Percentiles rank a stretch among this genome's conserved stretches.
These are phyloP conservation scores for Leccinum subtestaceum DNA, from an alignment of 768 basidiomycete genomes.

Conservation along the genomic window DNA sequence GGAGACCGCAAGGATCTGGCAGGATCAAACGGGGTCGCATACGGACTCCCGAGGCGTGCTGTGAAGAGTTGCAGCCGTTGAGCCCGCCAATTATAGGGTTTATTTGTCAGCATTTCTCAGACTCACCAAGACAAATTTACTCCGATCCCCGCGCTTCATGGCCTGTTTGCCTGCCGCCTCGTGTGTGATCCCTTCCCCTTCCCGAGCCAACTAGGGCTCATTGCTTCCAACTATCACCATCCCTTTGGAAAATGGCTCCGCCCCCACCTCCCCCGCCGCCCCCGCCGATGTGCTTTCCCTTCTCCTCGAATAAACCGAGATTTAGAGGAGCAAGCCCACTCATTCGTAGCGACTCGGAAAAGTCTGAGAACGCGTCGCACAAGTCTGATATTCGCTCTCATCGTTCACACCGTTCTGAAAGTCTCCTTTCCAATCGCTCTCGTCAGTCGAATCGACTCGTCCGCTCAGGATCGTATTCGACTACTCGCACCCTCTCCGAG, in stretches of 20 bases:
- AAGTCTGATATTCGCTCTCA: conserved; percentile 27
- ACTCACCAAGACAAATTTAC: conserved; percentile 25
- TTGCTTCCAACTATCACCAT: conserved; percentile 16
- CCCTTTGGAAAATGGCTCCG: conserved; percentile 43
- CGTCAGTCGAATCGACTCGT: conserved; percentile 29
- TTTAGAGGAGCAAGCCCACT: conserved; percentile 31
- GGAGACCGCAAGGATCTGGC: conserved; percentile 12
- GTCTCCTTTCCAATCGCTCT: conserved; percentile 22
- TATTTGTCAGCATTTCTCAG: conserved; percentile 29
- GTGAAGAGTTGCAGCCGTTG: conserved; percentile 2
- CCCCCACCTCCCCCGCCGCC: conserved; percentile 46
- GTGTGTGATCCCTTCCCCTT: conserved; percentile 22
- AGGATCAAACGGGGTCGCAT: conserved; percentile 23
- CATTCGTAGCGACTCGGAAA: conserved; percentile 36
- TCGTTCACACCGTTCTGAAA: conserved; percentile 28
- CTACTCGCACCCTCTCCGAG: conserved; percentile 38
- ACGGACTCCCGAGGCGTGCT: conserved; percentile 15
- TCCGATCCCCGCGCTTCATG: conserved; percentile 16
- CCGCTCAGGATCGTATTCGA: conserved; percentile 44
- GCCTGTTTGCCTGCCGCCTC: conserved; percentile 30
- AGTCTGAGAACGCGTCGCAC: conserved; percentile 45
- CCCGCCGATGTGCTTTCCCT: conserved; percentile 62
- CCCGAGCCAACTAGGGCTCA: conserved; percentile 18
- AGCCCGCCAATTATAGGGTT: conserved; percentile 12
- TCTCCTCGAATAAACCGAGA: conserved; percentile 32